Conservation (phyloP, 2,329 filamentous ascomycete genomes). For the Aureobasidium mangrovei region DNA sequence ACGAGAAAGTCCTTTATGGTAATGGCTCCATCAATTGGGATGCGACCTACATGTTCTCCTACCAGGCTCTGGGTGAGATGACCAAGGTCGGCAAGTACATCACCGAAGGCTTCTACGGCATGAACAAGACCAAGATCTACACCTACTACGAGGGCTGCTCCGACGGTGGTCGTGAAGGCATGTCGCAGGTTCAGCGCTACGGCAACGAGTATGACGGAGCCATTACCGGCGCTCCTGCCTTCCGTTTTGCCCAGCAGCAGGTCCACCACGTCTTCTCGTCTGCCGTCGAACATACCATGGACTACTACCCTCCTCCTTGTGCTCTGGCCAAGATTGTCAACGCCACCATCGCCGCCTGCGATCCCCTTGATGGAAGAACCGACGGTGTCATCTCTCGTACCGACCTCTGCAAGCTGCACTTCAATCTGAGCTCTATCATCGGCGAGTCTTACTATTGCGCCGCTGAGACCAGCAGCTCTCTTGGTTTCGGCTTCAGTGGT, state of each 20-base stretch:
- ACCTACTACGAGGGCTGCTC: conserved; percentile 49
- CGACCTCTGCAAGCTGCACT: conserved; percentile 40
- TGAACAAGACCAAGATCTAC: conserved; percentile 28
- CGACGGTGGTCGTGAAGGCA: conserved; percentile 43
- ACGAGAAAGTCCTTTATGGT: conserved; percentile 22
- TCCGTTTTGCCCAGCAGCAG: conserved; percentile 40
- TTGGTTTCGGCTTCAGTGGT: neutral
- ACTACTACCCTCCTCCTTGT: conserved; percentile 37
- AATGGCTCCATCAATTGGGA: conserved; percentile 47
- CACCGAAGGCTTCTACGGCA: conserved; percentile 32
- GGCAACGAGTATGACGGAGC: conserved; percentile 41
- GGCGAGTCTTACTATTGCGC: conserved; percentile 40
- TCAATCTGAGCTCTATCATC: conserved; percentile 39
- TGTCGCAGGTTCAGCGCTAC: conserved; percentile 44
- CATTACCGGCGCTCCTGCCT: conserved; percentile 39
- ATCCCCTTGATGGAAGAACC: conserved; percentile 45
- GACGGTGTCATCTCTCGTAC: conserved; percentile 47
- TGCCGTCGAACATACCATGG: conserved; percentile 32
- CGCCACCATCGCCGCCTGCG: conserved; percentile 46
- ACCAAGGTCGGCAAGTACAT: conserved; percentile 40
- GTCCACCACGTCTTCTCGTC: conserved; percentile 35
- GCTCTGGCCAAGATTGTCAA: conserved; percentile 46
- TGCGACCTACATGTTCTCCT: conserved; percentile 42
- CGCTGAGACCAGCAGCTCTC: conserved; percentile 20
- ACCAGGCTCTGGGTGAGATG: conserved; percentile 46